These are phyloP conservation scores for Pseudogymnoascus sp. DNA, from an alignment of 2,329 filamentous ascomycete species.

Conservation along the genomic window DNA sequence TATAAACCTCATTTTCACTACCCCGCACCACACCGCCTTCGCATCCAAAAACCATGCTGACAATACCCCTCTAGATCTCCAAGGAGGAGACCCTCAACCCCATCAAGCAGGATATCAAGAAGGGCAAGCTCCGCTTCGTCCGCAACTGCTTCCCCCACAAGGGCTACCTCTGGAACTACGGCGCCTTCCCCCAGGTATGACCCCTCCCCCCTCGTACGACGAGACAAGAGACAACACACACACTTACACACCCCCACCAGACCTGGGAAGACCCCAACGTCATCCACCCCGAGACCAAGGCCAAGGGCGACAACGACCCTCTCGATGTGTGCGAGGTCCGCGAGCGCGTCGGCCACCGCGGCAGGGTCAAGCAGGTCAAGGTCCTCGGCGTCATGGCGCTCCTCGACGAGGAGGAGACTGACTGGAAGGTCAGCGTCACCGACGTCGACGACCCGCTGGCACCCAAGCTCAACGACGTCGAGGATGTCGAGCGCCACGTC, in stretches of 20 bases:
- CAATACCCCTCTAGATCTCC: slow-evolving; percentile 63
- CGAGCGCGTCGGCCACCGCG: slow-evolving; percentile 91
- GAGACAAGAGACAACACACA: background rate
- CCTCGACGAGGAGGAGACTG: slow-evolving; percentile 98
- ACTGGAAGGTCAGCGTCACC: slow-evolving; percentile 99
- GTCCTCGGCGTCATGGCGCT: slow-evolving; percentile 98
- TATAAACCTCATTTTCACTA: background rate
- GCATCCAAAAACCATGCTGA: background rate
- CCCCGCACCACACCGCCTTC: background rate
- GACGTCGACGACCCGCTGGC: slow-evolving; percentile 97
- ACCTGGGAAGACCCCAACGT: slow-evolving; percentile 99
- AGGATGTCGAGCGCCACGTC: slow-evolving; percentile 97
- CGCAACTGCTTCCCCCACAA: slow-evolving; percentile 99
- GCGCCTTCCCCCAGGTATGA: slow-evolving; percentile 91
- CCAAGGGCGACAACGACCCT: slow-evolving; percentile 98
- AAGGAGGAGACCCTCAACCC: slow-evolving; percentile 98
- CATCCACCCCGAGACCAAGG: slow-evolving; percentile 97
- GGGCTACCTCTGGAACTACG: slow-evolving; percentile 99
- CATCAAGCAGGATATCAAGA: slow-evolving; percentile 99
- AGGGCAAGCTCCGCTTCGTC: slow-evolving; percentile 98
- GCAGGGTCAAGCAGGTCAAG: slow-evolving; percentile 99
- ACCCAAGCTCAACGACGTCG: slow-evolving; percentile 93
- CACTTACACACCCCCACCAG: slow-evolving; percentile 39
- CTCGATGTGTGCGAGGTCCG: slow-evolving; percentile 99
- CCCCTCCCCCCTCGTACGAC: slow-evolving; percentile 9